These are phyloP conservation scores for Paradendryphiella salina DNA, from an alignment of 2,329 filamentous ascomycete species.

Conservation along the genomic window DNA sequence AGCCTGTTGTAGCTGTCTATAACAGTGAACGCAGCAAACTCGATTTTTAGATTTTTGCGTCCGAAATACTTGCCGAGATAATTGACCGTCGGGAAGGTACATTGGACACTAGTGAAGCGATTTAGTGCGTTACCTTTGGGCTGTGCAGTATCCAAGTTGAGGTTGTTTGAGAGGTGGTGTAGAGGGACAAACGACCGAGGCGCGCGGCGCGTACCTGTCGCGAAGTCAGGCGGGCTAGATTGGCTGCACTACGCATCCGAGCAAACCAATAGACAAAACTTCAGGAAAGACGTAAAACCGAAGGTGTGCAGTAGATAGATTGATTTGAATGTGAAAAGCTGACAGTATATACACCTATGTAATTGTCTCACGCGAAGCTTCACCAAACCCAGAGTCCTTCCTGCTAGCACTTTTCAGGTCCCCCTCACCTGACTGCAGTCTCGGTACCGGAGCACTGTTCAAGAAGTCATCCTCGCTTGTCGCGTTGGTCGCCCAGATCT, in stretches of 20 bases:
- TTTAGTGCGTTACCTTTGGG: neutral
- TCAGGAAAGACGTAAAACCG: neutral
- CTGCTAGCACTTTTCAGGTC: conserved; percentile 25
- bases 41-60: conserved; percentile 1
- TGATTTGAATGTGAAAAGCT: neutral
- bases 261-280: neutral
- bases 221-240: conserved; percentile 16
- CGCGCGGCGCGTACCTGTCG: conserved; percentile 24
- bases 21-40: conserved; percentile 1
- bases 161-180: conserved; percentile 16
- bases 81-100: neutral
- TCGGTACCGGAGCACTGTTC: conserved; percentile 30
- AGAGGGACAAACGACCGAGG: conserved; percentile 22
- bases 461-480: conserved; percentile 42
- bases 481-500: conserved; percentile 88
- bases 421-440: conserved; percentile 20
- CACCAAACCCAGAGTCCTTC: conserved; percentile 18
- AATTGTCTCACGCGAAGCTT: conserved; percentile 14
- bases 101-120: neutral
- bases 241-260: neutral
- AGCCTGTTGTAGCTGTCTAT: conserved; percentile 2
- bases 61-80: neutral
- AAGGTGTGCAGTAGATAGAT: neutral
- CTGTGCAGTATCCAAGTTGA: neutral
- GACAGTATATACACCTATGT: conserved; percentile 13